A percentile compares a stretch with the other conserved stretches of the same genome.
Evolutionary conservation across 2,329 filamentous ascomycete genomes (phyloP).

Genomic region (Aaosphaeria arxii): DNA sequence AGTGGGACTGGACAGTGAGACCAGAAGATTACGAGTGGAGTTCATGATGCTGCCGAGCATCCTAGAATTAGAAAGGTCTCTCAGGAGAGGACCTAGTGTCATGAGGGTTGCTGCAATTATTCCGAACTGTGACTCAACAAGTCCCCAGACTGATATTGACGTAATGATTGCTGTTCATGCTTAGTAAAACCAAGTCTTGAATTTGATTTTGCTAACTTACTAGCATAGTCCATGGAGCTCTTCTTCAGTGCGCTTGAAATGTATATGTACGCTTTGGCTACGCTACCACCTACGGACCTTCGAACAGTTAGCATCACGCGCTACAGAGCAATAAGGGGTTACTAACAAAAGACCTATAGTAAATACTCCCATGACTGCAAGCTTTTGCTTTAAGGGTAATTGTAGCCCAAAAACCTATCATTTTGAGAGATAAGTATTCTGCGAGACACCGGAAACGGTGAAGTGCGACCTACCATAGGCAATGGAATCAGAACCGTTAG

Average conservation of each 20-base stretch:
- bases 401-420: conserved; percentile 2
- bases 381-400: conserved; percentile 1
- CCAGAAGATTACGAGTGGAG: not conserved
- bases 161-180: conserved; percentile 1
- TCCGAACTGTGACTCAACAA: conserved; percentile 6
- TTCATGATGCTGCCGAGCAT: not conserved
- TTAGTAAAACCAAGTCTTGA: not conserved
- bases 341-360: conserved; percentile 4
- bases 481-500: conserved; percentile 2
- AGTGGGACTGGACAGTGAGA: not conserved
- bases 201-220: not conserved
- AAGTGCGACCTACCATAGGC: not conserved
- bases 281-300: conserved; percentile 6
- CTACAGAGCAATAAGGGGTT: not conserved
- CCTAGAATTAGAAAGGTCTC: not conserved
- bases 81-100: conserved; percentile 4
- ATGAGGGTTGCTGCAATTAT: conserved; percentile 6
- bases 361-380: conserved; percentile 1
- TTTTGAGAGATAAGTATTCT: not conserved
- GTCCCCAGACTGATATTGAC: conserved; percentile 4
- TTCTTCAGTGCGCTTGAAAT: conserved; percentile 3
- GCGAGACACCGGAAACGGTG: not conserved
- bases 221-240: conserved; percentile 1
- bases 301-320: not conserved
- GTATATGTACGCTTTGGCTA: conserved; percentile 5